Base-by-base conservation (phyloP, 202 grass and related monocot species). In the Hordeum pubiflorum region DNA sequence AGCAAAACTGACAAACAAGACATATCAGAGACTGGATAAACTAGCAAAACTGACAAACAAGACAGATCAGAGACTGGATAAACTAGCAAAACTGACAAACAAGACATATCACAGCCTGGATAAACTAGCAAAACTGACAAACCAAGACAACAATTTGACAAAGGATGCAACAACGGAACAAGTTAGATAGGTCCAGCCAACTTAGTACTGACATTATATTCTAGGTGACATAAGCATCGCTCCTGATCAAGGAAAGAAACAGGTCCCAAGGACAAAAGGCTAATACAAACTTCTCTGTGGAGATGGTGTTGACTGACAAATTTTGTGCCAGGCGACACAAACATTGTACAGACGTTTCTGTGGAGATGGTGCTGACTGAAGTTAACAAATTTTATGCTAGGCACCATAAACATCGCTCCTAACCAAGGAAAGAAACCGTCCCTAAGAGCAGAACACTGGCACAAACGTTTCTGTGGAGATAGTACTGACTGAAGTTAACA, bases 21-120 rank as follows among this genome's bases (percentile, higher is more conserved):
- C 27, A 18, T 79, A 92, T 86, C 86, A 92, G 84, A 83, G 40
- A 81, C 69, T 83, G 40, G 3, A 83, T 86, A 57, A 79, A 78
- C 58, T 4, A 78, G 56, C 64, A 41, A 72, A 63, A 76, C 52
- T 58, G 34, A 75, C 68, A 89, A 54, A 77, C 48, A 85, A 71
- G 40, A 84, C 36, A 18, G 75, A 92, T 89, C 86, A 92, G 81
- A 79, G 40, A 81, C 69, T 83, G 52, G 3, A 83, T 86, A 63
- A 74, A 78, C 65, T 48, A 26, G 70, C 68, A 89, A 54, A 79
- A 78, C 65, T 48, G 34, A 75, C 68, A 89, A 52, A 77, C 48
- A 85, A 71, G 40, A 84, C 34, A 18, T 79, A 92, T 89, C 86
- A 92, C 80, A 27, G 31, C 15, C 13, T 17, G 14, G 44, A 86